A percentile compares a stretch with the other conserved stretches of the same genome.
Conservation (phyloP, 1,139 yeast species). For the Sugiyamaella pinicola region DNA sequence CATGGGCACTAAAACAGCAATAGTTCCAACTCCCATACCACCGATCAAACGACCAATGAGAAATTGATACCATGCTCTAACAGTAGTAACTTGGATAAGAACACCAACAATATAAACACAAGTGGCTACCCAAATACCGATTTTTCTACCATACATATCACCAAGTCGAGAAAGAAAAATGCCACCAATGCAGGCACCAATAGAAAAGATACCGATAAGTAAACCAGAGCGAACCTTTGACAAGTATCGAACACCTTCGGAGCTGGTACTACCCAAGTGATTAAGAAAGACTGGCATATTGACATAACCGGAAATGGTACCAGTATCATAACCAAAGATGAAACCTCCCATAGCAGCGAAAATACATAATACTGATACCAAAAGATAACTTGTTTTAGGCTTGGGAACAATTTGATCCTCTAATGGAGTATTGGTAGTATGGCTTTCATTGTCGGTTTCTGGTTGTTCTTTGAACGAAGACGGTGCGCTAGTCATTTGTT, state of each 20-base stretch:
- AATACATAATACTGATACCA: conserved; percentile 20
- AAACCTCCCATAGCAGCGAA: conserved; percentile 42
- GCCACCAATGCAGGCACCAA: conserved; percentile 57
- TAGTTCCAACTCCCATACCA: conserved; percentile 68
- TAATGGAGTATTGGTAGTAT: neutral
- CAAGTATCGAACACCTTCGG: conserved; percentile 36
- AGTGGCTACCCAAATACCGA: conserved; percentile 52
- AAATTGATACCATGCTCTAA: conserved; percentile 45
- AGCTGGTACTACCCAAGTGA: conserved; percentile 49
- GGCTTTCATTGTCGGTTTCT: conserved; percentile 5
- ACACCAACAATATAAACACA: conserved; percentile 54
- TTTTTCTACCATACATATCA: conserved; percentile 56
- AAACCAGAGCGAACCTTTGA: conserved; percentile 52
- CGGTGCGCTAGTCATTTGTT: neutral
- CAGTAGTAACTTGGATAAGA: conserved; percentile 54
- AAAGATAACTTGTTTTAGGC: conserved; percentile 17
- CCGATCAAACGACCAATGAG: conserved; percentile 52
- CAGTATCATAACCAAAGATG: conserved; percentile 61
- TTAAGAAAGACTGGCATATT: conserved; percentile 64
- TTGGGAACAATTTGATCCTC: neutral
- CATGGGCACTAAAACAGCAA: conserved; percentile 65
- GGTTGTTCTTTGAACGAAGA: neutral
- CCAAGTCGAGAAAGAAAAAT: conserved; percentile 51
- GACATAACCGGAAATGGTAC: conserved; percentile 68
- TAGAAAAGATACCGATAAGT: conserved; percentile 55